Percentiles rank a stretch among this genome's conserved stretches.
phyloP scores from a whole-genome alignment of 2,329 filamentous ascomycete species.

The Penicillium sp. region DNA sequence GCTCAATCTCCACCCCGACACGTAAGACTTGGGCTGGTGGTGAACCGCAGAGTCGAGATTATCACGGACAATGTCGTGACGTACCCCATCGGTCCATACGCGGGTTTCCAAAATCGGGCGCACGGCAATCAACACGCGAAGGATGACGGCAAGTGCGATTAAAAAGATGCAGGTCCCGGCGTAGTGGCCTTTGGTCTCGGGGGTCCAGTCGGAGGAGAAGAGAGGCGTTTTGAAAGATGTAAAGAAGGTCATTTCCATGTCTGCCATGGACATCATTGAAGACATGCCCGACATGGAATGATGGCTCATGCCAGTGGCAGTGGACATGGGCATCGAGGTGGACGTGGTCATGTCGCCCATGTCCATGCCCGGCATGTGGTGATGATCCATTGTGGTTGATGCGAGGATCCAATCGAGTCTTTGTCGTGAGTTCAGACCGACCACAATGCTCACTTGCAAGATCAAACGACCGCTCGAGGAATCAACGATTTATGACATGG shows the following conservation, averaged over 20 bases:
- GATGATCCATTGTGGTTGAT: too few relatives aligned
- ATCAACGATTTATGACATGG: too few relatives aligned
- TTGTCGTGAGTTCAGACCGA: too few relatives aligned
- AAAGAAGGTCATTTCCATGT: constrained; percentile 39
- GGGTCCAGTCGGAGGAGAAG: constrained; percentile 65
- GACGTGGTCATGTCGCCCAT: constrained; percentile 13
- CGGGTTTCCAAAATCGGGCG: constrained; percentile 50
- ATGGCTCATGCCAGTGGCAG: constrained; percentile 2
- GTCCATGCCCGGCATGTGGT: constrained; percentile 13
- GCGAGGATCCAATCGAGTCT: background rate
- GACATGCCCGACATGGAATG: constrained; percentile 8
- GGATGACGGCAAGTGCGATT: constrained; percentile 62
- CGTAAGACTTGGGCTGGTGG: background rate
- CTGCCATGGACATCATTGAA: constrained; percentile 17
- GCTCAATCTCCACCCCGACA: constrained; percentile 9
- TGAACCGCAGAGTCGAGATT: constrained; percentile 2
- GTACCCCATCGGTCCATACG: constrained; percentile 18
- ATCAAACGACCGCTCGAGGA: too few relatives aligned
- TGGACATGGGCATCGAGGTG: constrained; percentile 11
- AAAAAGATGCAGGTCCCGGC: constrained; percentile 87
- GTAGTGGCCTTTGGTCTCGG: constrained; percentile 62
- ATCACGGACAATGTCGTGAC: constrained; percentile 2
- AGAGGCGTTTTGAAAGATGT: constrained; percentile 55
- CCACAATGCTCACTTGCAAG: too few relatives aligned
- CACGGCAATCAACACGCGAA: constrained; percentile 63